phyloP scores from a whole-genome alignment of 2,329 filamentous ascomycete species.

The Cryphonectria japonica region DNA sequence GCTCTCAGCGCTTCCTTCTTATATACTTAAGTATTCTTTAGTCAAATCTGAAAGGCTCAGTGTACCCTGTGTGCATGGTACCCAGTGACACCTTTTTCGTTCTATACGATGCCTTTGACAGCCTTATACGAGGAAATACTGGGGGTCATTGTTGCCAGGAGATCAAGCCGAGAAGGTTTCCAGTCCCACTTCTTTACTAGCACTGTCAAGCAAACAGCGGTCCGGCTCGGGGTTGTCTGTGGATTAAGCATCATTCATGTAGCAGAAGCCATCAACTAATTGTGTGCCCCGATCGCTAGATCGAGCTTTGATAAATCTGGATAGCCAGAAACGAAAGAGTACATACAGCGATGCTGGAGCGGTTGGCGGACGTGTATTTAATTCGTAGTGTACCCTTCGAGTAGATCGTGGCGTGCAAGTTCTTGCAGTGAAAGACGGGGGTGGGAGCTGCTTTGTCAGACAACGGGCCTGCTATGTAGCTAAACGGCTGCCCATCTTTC shows the following conservation, averaged over 20 bases:
- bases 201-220: not conserved
- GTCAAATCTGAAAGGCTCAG: not conserved
- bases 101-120: not conserved
- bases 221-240: not conserved
- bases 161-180: not conserved
- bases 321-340: not conserved
- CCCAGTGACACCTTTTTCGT: not conserved
- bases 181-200: not conserved
- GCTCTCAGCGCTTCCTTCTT: not conserved
- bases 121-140: not conserved
- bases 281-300: too few species aligned
- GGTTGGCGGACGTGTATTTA: not conserved
- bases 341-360: not conserved
- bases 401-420: not conserved
- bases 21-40: not conserved
- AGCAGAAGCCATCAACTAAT: not conserved
- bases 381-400: not conserved
- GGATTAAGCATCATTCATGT: not conserved
- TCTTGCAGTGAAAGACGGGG: not conserved
- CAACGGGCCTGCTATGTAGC: not conserved
- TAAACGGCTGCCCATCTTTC: not conserved
- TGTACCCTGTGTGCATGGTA: not conserved
- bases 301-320: not conserved
- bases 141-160: not conserved
- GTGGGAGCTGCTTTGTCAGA: not conserved